Percentiles rank a stretch among this genome's conserved stretches.
These are phyloP conservation scores for Cercophora newfieldiana DNA, from an alignment of 495 filamentous ascomycete species.

Conservation along the genomic window DNA sequence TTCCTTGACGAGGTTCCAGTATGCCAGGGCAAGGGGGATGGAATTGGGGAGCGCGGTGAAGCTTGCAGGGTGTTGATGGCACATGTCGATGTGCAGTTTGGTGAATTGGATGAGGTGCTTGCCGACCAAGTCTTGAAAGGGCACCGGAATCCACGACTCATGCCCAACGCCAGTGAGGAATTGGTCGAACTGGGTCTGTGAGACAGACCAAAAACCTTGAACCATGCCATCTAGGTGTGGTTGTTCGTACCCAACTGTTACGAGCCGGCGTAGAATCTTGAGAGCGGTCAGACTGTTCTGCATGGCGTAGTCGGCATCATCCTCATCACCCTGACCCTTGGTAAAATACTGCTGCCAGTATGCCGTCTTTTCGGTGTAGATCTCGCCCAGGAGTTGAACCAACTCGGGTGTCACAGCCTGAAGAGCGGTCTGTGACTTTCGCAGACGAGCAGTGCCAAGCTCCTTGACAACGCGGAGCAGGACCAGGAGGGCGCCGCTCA, in stretches of 20 bases:
- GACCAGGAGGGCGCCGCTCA: conserved; percentile 72
- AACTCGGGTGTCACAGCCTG: conserved; percentile 77
- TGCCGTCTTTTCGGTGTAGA: conserved; percentile 75
- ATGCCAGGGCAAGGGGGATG: conserved; percentile 69
- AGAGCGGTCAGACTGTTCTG: conserved; percentile 75
- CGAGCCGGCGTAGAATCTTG: conserved; percentile 75
- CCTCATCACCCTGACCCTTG: conserved; percentile 51
- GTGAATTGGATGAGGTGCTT: conserved; percentile 87
- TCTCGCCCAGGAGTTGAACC: conserved; percentile 68
- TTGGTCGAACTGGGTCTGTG: conserved; percentile 68
- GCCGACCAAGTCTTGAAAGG: conserved; percentile 58
- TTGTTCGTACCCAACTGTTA: conserved; percentile 78
- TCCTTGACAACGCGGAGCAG: conserved; percentile 88
- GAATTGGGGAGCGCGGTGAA: conserved; percentile 81
- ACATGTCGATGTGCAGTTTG: conserved; percentile 88
- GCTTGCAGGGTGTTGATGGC: conserved; percentile 67
- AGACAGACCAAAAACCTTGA: conserved; percentile 71
- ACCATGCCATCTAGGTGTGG: conserved; percentile 77
- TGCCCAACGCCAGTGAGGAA: conserved; percentile 57
- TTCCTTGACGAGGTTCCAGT: conserved; percentile 76
- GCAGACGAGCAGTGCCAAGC: conserved; percentile 73
- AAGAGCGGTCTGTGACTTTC: conserved; percentile 66
- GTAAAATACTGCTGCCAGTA: conserved; percentile 65
- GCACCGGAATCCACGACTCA: conserved; percentile 48
- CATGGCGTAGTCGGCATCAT: conserved; percentile 59